Conservation (phyloP, 768 basidiomycete species). For the Paxillus rubicundulus region DNA sequence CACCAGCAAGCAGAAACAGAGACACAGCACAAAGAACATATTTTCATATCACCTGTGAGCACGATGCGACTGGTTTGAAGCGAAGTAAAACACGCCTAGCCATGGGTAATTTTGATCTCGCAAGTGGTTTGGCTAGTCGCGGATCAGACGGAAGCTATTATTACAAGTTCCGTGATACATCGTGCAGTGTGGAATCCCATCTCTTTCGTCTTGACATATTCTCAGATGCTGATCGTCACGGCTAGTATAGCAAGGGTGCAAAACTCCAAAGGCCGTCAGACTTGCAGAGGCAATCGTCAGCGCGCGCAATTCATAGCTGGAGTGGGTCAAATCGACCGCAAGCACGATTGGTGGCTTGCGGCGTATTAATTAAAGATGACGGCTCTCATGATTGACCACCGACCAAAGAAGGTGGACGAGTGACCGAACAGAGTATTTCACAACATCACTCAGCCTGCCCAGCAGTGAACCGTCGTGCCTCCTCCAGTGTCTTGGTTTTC, state of each 20-base stretch:
- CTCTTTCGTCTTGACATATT: neutral
- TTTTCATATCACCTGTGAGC: conserved; percentile 21
- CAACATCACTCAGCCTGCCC: conserved; percentile 22
- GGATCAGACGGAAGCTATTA: conserved; percentile 28
- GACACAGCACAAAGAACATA: conserved; percentile 11
- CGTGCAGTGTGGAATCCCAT: neutral
- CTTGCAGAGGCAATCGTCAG: conserved; percentile 11
- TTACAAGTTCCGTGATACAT: conserved; percentile 3
- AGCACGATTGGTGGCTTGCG: conserved; percentile 17
- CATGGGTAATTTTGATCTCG: neutral
- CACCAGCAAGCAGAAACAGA: conserved; percentile 8
- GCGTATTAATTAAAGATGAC: conserved; percentile 28
- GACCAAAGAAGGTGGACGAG: conserved; percentile 2
- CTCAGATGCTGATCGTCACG: conserved; percentile 16
- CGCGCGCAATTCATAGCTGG: conserved; percentile 7
- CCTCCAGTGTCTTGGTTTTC: conserved; percentile 68
- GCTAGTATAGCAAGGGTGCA: conserved; percentile 2
- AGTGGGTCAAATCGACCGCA: conserved; percentile 16
- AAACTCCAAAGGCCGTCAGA: neutral
- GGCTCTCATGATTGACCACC: conserved; percentile 30
- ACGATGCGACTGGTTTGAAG: conserved; percentile 6
- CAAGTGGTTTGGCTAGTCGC: conserved; percentile 7
- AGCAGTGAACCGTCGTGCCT: conserved; percentile 28
- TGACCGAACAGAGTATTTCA: conserved; percentile 13
- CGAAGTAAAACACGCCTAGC: conserved; percentile 7